Base-by-base conservation (phyloP, 345 rosid species). In the Hypericum perforatum region DNA sequence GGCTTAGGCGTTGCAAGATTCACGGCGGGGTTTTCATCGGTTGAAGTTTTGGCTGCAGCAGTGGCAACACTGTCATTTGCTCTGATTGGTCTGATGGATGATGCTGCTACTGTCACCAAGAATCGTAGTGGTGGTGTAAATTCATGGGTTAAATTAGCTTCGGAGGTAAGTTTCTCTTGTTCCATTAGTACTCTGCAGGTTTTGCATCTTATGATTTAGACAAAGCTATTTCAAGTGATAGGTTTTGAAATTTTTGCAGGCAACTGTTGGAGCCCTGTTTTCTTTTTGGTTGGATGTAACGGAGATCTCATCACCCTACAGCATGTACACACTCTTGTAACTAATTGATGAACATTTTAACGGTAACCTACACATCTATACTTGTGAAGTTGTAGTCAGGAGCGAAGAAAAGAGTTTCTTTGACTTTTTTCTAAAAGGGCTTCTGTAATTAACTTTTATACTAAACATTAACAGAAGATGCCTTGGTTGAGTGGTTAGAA, bases 251-350 rank as follows among this genome's bases (percentile, higher is more conserved):
- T 50, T 55, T 13, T 77, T 47, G 7, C 84, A 91, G 98, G 81
- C 72, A 63, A 78, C 73, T 11, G 79, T 81, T 40, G 96, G 89
- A 58, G 75, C 69, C 22, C 72, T 69, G 64, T 91, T 91, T 64
- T 70, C 92, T 37, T 69, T 81, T 67, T 87, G 98, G 98, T 75
- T 91, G 92, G 76, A 79, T 61, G 14, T 66, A 29, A 45, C 87
- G 41, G 71, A 43, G 48, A 65, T 91, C 57, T 64, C 92, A 29
- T 78, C 96, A 59, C 98, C 95, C 39, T 91, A 91, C 82, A 81
- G 92, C 96, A 91, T 91, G 96, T 85, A 91, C 81, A 91, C 76
- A 79, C 79, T 87, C 96, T 81, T 86, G 76, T 75, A 70, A 77
- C 95, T 84, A 77, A 64, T 78, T 79, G 77, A 72, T 74, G 81